Conservation (phyloP, 805 yeast species). For the Zygosaccharomyces rouxii region DNA sequence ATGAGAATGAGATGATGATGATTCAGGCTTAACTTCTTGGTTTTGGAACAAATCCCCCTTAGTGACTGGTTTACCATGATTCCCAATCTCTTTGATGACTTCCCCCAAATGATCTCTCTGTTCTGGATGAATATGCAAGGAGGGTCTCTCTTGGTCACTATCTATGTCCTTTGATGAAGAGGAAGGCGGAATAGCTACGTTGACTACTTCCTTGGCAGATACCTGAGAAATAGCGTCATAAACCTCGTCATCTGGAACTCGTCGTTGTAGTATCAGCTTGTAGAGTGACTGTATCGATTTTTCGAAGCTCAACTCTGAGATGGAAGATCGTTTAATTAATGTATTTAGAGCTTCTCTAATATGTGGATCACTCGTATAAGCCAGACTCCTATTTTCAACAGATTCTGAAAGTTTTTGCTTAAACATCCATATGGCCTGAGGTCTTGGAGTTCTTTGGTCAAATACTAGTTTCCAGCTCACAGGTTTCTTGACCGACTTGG, state of each 20-base stretch:
- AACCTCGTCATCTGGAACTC: slow-evolving; percentile 14
- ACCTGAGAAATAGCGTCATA: slow-evolving; percentile 12
- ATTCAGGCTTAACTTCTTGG: background rate
- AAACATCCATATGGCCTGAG: slow-evolving; percentile 12
- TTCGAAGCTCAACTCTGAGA: slow-evolving; percentile 1
- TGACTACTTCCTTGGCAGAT: slow-evolving; percentile 7
- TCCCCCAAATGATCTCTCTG: slow-evolving; percentile 9
- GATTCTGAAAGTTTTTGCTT: slow-evolving; percentile 9
- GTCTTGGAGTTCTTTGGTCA: slow-evolving; percentile 8
- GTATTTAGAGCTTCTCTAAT: slow-evolving; percentile 5
- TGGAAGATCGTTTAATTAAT: slow-evolving; percentile 1
- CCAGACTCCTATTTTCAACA: slow-evolving; percentile 1
- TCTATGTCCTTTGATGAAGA: background rate
- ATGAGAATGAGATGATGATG: background rate
- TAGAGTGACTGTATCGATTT: slow-evolving; percentile 11
- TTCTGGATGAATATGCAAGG: slow-evolving; percentile 14
- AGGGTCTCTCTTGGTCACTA: background rate
- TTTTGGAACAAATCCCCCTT: background rate
- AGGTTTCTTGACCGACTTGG: slow-evolving; percentile 1
- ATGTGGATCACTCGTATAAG: slow-evolving; percentile 4
- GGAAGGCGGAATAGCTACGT: slow-evolving; percentile 13
- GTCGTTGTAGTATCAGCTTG: slow-evolving; percentile 18
- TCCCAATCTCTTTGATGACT: slow-evolving; percentile 8
- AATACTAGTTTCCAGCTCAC: slow-evolving; percentile 12
- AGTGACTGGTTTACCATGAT: background rate